These are phyloP conservation scores for Monosporascus sp. DNA, from an alignment of 2,329 filamentous ascomycete genomes.

Conservation along the genomic window DNA sequence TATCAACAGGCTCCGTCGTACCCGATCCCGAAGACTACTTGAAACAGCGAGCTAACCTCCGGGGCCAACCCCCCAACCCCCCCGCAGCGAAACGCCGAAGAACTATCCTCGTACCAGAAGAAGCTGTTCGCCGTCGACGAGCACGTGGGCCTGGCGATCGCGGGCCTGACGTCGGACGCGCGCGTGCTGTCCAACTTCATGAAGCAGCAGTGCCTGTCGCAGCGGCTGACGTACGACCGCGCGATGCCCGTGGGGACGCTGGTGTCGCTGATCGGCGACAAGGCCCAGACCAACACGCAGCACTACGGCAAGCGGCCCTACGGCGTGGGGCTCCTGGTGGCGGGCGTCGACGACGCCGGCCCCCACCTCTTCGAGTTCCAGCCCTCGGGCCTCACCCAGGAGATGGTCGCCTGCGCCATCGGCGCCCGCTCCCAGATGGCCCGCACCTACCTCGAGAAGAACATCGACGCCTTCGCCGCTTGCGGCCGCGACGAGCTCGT, in stretches of 20 bases:
- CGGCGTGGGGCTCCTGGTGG: constrained; percentile 86
- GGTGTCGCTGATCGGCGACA: constrained; percentile 87
- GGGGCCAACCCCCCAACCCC: not conserved
- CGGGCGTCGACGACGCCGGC: constrained; percentile 87
- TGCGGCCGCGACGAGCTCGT: constrained; percentile 80
- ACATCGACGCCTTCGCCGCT: constrained; percentile 75
- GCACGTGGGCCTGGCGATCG: constrained; percentile 91
- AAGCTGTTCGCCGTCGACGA: constrained; percentile 97
- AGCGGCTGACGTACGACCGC: constrained; percentile 92
- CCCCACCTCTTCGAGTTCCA: constrained; percentile 99
- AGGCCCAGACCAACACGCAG: constrained; percentile 96
- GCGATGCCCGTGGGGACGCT: constrained; percentile 86
- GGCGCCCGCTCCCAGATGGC: constrained; percentile 97
- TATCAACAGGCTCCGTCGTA: not conserved
- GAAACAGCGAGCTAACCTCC: not conserved
- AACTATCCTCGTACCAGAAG: constrained; percentile 99
- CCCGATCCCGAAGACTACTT: not conserved
- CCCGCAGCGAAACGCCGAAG: constrained; percentile 88
- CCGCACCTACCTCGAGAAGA: constrained; percentile 89
- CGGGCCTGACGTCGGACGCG: constrained; percentile 93
- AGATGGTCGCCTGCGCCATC: constrained; percentile 95
- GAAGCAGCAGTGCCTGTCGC: constrained; percentile 97
- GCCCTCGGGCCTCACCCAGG: constrained; percentile 89
- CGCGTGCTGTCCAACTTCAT: constrained; percentile 99
- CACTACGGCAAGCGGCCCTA: constrained; percentile 96